These are phyloP conservation scores for Linum tenue DNA, from an alignment of 345 rosid genomes.

Conservation along the genomic window DNA sequence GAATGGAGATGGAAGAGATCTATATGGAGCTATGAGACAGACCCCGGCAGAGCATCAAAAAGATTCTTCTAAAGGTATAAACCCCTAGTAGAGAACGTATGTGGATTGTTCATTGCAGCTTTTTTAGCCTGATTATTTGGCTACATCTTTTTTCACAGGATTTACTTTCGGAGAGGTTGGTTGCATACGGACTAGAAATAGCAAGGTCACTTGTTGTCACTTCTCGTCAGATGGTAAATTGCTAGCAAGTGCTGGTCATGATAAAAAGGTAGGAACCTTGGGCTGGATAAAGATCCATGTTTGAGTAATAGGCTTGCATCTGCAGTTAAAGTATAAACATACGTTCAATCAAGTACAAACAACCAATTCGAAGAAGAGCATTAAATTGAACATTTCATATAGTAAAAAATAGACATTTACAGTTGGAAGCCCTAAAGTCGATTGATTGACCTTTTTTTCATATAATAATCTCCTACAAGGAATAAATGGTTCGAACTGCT, in stretches of 20 bases:
- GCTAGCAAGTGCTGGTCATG: constrained; percentile 67
- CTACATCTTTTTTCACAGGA: constrained; percentile 28
- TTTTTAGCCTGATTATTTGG: background rate
- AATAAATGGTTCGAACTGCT: background rate
- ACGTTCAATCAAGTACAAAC: too few species aligned
- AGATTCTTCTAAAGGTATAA: constrained; percentile 49
- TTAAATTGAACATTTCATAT: too few species aligned
- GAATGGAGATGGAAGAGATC: constrained; percentile 38
- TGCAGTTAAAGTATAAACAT: too few species aligned
- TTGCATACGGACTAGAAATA: constrained; percentile 43
- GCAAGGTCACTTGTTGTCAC: constrained; percentile 72
- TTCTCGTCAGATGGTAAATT: constrained; percentile 72
- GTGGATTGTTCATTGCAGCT: background rate
- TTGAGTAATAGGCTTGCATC: background rate
- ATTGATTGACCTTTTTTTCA: too few species aligned
- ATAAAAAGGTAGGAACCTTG: constrained; percentile 41
- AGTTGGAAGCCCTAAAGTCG: too few species aligned
- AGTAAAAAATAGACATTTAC: too few species aligned
- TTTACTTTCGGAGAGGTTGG: constrained; percentile 53
- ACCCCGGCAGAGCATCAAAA: constrained; percentile 35
- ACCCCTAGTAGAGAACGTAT: background rate
- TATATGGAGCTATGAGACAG: constrained; percentile 39
- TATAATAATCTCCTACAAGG: background rate
- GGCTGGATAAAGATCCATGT: background rate
- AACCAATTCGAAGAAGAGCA: too few species aligned